These are phyloP conservation scores for Collybia nuda DNA, from an alignment of 768 basidiomycete species.

Conservation along the genomic window DNA sequence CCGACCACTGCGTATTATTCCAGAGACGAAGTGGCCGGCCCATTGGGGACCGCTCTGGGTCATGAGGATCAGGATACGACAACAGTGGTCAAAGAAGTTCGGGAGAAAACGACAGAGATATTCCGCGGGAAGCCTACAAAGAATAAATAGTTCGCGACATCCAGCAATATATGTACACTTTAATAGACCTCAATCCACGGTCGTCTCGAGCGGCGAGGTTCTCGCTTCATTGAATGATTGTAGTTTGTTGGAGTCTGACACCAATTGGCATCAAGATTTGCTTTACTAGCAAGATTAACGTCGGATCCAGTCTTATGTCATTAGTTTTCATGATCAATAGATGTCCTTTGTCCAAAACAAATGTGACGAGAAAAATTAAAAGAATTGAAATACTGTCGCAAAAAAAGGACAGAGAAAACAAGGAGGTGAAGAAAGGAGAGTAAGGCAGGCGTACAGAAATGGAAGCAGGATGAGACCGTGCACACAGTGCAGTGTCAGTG, in stretches of 20 bases:
- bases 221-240: no score
- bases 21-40: conserved; percentile 46
- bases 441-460: background rate
- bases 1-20: conserved; percentile 36
- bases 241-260: no score
- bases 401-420: background rate
- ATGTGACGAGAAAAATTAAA: conserved; percentile 1
- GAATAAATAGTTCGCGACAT: background rate
- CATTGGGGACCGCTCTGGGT: conserved; percentile 35
- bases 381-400: background rate
- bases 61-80: conserved; percentile 20
- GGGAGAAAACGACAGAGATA: conserved; percentile 10
- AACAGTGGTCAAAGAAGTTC: conserved; percentile 9
- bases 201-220: no score
- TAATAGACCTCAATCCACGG: no score
- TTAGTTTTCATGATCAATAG: conserved; percentile 1
- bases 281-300: no score
- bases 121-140: conserved; percentile 6
- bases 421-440: background rate
- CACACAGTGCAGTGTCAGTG: conserved; percentile 1
- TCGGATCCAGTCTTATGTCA: background rate
- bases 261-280: no score
- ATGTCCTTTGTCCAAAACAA: background rate
- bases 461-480: background rate
- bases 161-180: background rate